Evolutionary conservation across 306 rosid genomes (phyloP).

Genomic region (Malus orientalis): DNA sequence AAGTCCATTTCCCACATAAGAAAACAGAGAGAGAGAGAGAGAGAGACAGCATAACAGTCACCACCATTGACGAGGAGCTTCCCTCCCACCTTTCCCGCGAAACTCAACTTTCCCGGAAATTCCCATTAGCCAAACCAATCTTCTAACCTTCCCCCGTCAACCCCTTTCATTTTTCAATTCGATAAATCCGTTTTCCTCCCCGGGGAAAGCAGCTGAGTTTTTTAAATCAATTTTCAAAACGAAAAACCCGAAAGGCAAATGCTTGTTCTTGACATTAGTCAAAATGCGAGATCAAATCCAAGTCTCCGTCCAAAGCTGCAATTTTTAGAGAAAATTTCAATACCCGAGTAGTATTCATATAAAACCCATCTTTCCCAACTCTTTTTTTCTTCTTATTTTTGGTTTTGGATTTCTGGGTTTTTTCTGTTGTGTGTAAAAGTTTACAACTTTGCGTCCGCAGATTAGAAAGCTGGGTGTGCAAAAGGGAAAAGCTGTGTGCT

Average conservation of each 20-base stretch:
- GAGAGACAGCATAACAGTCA: conserved; percentile 1
- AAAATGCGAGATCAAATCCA: conserved; percentile 47
- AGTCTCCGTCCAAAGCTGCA: conserved; percentile 25
- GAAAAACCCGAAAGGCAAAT: conserved; percentile 11
- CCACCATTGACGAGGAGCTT: conserved; percentile 49
- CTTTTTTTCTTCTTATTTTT: conserved; percentile 13
- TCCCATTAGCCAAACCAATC: not conserved
- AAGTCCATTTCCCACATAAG: not conserved
- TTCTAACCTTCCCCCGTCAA: not conserved
- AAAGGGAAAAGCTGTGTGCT: conserved; percentile 2
- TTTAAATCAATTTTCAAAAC: not conserved
- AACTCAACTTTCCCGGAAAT: conserved; percentile 10
- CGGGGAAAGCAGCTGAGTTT: conserved; percentile 16
- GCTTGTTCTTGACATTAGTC: conserved; percentile 40
- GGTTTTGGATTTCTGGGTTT: conserved; percentile 15
- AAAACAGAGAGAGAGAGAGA: not conserved
- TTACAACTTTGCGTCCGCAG: not conserved
- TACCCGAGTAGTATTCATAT: conserved; percentile 7
- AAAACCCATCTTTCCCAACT: conserved; percentile 17
- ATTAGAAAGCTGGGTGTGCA: conserved; percentile 3
- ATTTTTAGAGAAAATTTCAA: conserved; percentile 3
- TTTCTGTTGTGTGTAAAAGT: not conserved
- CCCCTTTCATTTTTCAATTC: not conserved
- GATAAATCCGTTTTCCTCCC: not conserved
- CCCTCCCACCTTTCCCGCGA: conserved; percentile 47